Conservation (phyloP, 139 green algal species). For the Limnomonas spitsbergensis region DNA sequence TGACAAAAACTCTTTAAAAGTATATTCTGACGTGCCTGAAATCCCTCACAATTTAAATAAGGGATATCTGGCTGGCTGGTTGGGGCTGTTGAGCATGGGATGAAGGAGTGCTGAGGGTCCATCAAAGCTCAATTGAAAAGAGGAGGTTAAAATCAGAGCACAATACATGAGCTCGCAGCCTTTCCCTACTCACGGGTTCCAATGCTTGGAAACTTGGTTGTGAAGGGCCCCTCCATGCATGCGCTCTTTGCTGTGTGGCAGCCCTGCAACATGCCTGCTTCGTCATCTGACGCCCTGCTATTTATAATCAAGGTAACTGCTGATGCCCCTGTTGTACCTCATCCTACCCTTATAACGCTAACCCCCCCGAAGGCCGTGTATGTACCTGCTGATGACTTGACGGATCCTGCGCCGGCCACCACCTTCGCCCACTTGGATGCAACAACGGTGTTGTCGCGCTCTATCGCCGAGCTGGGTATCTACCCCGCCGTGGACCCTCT, state of each 20-base stretch:
- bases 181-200: no score
- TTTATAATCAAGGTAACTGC: no score
- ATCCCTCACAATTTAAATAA: not conserved
- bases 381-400: conserved; percentile 97
- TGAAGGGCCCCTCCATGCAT: no score
- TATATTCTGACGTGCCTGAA: not conserved
- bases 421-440: conserved; percentile 98
- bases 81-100: not conserved
- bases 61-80: not conserved
- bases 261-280: no score
- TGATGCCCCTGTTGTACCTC: no score
- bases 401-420: conserved; percentile 95
- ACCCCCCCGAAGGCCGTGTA: conserved; percentile 89
- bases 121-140: no score
- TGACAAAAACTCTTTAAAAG: not conserved
- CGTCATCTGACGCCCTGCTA: no score
- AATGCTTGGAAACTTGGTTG: no score
- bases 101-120: not conserved
- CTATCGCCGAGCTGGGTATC: conserved; percentile 99
- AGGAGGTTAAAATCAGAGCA: no score
- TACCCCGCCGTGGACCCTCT: conserved; percentile 99
- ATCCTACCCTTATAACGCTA: not conserved
- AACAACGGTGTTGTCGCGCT: conserved; percentile 96
- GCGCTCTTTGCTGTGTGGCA: no score
- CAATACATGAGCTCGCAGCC: no score